These are phyloP conservation scores for Candida coleopterorum DNA, from an alignment of 805 yeast genomes.

Conservation along the genomic window DNA sequence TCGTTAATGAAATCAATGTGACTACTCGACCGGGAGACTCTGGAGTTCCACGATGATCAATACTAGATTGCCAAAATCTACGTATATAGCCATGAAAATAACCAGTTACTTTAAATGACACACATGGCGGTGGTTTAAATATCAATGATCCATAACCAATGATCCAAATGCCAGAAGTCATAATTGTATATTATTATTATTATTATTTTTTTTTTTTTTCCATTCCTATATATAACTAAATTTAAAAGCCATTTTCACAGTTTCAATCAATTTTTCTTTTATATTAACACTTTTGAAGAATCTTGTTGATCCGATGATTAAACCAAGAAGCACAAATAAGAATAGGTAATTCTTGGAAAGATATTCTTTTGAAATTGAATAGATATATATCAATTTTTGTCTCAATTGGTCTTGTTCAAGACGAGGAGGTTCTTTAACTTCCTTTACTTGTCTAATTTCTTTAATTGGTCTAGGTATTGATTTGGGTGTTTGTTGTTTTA, in stretches of 20 bases:
- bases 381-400: conserved; percentile 14
- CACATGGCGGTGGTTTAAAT: conserved; percentile 83
- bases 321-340: conserved; percentile 18
- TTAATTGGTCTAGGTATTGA: conserved; percentile 13
- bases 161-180: conserved; percentile 50
- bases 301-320: conserved; percentile 12
- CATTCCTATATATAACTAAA: conserved; percentile 29
- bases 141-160: conserved; percentile 88
- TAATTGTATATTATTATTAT: background rate
- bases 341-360: conserved; percentile 25
- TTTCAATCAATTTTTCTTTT: conserved; percentile 28
- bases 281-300: conserved; percentile 21
- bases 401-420: conserved; percentile 10
- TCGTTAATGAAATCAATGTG: conserved; percentile 63
- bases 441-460: background rate
- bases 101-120: conserved; percentile 62
- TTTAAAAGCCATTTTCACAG: conserved; percentile 41
- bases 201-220: too few species aligned
- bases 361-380: conserved; percentile 17
- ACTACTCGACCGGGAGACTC: conserved; percentile 86
- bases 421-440: too few species aligned
- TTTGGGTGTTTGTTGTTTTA: conserved; percentile 14
- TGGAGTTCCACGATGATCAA: conserved; percentile 88
- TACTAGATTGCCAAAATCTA: conserved; percentile 87
- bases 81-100: conserved; percentile 71